Base-by-base conservation (phyloP, 345 rosid genomes). In the Geranium rotundifolium region DNA sequence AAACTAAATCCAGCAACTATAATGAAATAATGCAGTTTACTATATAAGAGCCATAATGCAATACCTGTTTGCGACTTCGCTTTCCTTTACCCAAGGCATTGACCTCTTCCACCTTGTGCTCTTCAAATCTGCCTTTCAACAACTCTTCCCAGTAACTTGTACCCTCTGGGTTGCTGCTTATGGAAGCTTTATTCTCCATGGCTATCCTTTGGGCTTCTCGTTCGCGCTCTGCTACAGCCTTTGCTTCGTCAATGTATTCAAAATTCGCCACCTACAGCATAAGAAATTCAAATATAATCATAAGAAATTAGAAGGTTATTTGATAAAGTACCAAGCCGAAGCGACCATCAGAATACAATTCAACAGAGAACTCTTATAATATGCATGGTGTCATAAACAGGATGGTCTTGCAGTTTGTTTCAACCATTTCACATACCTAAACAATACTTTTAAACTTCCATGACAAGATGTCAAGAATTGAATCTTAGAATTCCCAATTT, bases 61-160 rank as follows among this genome's bases (percentile, higher is more conserved):
- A 69, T 67, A 90, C 99, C 97, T 88, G 96, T 80, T 95, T 95
- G 60, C 96, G 89, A 71, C 85, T 86, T 81, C 99, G 82, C 72
- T 90, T 95, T 66, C 97, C 96, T 71, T 95, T 95, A 52, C 99
- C 99, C 67, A 95, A 75, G 49, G 95, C 75, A 72, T 82, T 88
- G 59, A 77, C 85, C 76, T 90, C 97, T 79, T 88, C 95, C 57
- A 77, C 76, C 75, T 85, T 92, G 55, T 90, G 91, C 79, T 75
- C 84, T 80, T 90, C 95, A 52, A 81, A 86, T 37, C 72, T 82
- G 72, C 80, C 97, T 79, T 75, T 84, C 46, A 95, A 75, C 77
- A 95, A 79, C 63, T 95, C 99, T 68, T 95, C 99, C 99, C 99
- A 95, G 64, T 76, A 90, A 75, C 69, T 82, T 71, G 90, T 58